phyloP scores from a whole-genome alignment of 73 alveolate genomes.

The Paramecium primaurelia region DNA sequence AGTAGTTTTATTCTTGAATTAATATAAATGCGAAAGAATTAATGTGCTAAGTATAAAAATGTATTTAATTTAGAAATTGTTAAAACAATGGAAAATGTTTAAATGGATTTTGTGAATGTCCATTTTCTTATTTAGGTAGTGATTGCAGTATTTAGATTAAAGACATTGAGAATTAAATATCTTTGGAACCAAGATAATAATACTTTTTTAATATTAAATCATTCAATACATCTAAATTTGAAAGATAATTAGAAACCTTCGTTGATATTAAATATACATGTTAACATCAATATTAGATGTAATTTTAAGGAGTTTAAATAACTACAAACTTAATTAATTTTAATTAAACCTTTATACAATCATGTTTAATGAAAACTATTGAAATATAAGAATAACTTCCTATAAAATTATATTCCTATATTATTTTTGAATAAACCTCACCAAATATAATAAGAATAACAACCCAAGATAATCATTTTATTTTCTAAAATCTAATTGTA shows the following conservation, averaged over 20 bases:
- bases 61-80: neutral
- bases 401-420: neutral
- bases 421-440: neutral
- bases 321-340: neutral
- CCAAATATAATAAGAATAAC: neutral
- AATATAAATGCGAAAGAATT: neutral
- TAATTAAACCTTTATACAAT: neutral
- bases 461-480: neutral
- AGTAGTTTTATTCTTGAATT: neutral
- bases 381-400: neutral
- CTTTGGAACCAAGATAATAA: neutral
- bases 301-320: neutral
- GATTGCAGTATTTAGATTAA: neutral
- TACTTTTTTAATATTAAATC: neutral
- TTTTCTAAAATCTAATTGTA: neutral
- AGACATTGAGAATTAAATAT: neutral
- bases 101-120: slow-evolving; percentile 7
- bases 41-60: neutral
- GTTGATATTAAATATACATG: neutral
- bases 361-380: neutral
- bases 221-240: neutral
- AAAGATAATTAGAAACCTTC: neutral
- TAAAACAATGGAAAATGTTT: neutral
- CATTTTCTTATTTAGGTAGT: neutral
- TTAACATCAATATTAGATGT: neutral